These are phyloP conservation scores for Angomonas ambiguus DNA, from an alignment of 208 protist species.

Conservation along the genomic window DNA sequence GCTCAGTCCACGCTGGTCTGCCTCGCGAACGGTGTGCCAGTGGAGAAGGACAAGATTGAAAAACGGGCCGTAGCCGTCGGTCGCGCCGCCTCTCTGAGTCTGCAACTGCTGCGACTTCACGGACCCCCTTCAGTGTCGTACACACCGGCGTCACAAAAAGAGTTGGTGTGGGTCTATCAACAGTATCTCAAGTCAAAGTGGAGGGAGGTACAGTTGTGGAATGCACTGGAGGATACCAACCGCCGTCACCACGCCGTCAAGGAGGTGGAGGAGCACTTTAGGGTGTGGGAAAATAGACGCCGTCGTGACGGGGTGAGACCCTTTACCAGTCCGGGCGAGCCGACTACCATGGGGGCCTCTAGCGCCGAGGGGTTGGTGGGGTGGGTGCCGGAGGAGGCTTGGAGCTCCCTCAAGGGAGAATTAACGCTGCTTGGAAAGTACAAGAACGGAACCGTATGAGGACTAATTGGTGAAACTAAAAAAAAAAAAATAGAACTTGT, in stretches of 20 bases:
- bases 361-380: not conserved
- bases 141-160: not conserved
- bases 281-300: not conserved
- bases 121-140: not conserved
- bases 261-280: not conserved
- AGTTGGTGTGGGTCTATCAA: not conserved
- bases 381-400: not conserved
- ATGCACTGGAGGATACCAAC: no score
- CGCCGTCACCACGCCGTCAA: not conserved
- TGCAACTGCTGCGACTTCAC: not conserved
- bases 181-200: not conserved
- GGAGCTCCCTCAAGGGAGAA: not conserved
- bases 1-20: slow-evolving; percentile 20
- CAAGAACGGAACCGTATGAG: no score
- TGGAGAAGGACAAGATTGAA: not conserved
- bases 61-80: not conserved
- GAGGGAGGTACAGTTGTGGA: not conserved
- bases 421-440: not conserved
- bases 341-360: not conserved
- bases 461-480: no score
- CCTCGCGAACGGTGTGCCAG: not conserved
- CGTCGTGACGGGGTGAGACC: not conserved
- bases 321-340: not conserved
- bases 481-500: no score
- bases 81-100: not conserved